Base-by-base conservation (phyloP, 2,329 filamentous ascomycete species). In the Erysiphe pulchra region DNA sequence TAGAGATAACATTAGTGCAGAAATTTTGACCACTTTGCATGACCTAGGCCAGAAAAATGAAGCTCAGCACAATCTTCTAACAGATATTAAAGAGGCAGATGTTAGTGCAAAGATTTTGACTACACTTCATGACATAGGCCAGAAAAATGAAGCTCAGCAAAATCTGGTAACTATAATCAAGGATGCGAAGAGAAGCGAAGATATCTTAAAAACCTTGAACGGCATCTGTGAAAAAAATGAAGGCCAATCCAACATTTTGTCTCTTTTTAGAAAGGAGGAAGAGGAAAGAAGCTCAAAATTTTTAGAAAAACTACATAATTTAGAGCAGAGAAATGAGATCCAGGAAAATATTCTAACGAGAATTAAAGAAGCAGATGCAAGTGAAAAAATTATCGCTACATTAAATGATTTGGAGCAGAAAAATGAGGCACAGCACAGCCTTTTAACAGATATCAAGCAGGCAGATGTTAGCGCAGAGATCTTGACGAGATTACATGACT, bases 71-170 rank as follows among this genome's bases (percentile, higher is more conserved):
- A 48, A 48, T 18, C 33, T 51, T 8, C 50, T 58, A 4, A 36
- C 46, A 12, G 54, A 55, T 32, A 50, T 57, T 6, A 46, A 50
- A 42, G 53, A 57, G 44, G 47, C 49, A 2, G 54, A 58, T 50
- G 50, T 58, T 1, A 55, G 51, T 45, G 55, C 53, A 30, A 55
- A 58, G 40, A 54, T 58, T 34, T 49, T 58, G 41, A 58, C 56
- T 16, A 48, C 53, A 3, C 42, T 58, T 2, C 56, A 58, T 47
- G 45, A 51, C 10, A 50, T 49, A 11, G 50, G 50, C 31, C 55
- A 56, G 32, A 37, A 45, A 28, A 28, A 28, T 28, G 7, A 8
- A 5, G 24, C 1, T 7, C 24, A 28, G 24, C 24, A 28, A 9
- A 28, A 9, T 28, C 24, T 28, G 1, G 4, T 28, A 28, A 28